Base-by-base conservation (phyloP, 2,329 filamentous ascomycete species). In the Fusarium sp. region DNA sequence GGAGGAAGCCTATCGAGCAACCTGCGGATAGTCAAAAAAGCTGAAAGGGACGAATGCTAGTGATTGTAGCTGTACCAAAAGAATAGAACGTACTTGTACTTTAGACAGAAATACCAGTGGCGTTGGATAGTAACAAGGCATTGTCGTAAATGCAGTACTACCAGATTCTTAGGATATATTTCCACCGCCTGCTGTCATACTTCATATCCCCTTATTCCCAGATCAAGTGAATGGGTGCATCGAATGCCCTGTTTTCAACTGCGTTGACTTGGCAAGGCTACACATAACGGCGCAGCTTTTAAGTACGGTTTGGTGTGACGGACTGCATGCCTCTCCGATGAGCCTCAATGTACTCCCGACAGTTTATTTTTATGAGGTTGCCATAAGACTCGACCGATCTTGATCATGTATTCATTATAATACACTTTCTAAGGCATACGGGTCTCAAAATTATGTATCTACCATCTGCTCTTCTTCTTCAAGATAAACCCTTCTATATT, bases 1-100 rank as follows among this genome's bases (percentile, higher is more conserved):
- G 86, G 64, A 86, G 79, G 54, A 61, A 66, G 29, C 35, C 38
- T 19, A 19, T 31, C 9, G 39, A 50, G 41, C 19, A 44, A 33
- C 23, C 41, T 35, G 23, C 17, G 4, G 42, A 17, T 27, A 43
- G 13, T 17, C 49, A 13, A 38, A 25, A 38, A 27, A 35, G 14
- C 19, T 27, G 19, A 17, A n/a, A 45, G 19, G 21, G 9, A 27
- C 25, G 35, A 14, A 45, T 21, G 9, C 11, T 25, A 35, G 33
- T n/a, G 31, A 45, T 52, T 38, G 23, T 27, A 27, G 17, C 32
- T 47, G 45, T 14, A 32, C 19, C 8, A 41, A 53, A 57, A 29
- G 9, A 19, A 53, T 45, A 50, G 41, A 60, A 53, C 37, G 44
- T 33, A 48, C 48, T 36, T 41, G 31, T 43, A 38, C 35, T 14